Conservation (phyloP, 2,329 filamentous ascomycete species). For the Penicillium thymicola region DNA sequence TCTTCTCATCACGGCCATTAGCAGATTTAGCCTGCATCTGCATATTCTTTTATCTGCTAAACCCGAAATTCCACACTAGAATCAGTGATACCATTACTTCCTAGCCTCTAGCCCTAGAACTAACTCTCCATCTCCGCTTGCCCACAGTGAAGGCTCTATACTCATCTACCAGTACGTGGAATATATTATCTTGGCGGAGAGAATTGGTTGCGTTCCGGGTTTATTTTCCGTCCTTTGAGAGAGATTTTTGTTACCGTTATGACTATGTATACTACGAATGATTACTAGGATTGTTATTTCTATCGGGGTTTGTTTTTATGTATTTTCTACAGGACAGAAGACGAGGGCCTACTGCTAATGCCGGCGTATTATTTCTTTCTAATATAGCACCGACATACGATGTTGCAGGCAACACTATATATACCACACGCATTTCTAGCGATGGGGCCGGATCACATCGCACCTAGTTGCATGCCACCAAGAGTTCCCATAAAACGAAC, state of each 20-base stretch:
- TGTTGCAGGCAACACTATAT: not conserved
- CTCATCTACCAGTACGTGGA: slow-evolving; percentile 32
- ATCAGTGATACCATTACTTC: not conserved
- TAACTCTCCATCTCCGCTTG: too few relatives aligned
- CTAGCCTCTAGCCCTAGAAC: too few relatives aligned
- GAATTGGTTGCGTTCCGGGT: slow-evolving; percentile 53
- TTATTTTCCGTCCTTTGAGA: slow-evolving; percentile 50
- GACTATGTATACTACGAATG: not conserved
- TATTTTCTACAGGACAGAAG: not conserved
- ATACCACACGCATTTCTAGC: slow-evolving; percentile 33
- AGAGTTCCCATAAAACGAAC: not conserved
- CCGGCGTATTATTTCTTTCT: not conserved
- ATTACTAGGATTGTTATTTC: not conserved
- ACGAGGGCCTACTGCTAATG: not conserved
- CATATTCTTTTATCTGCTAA: not conserved
- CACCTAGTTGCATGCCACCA: slow-evolving; percentile 35
- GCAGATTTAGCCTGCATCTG: not conserved
- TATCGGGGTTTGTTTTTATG: not conserved
- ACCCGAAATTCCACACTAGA: not conserved
- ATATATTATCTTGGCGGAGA: slow-evolving; percentile 44
- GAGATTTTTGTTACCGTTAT: not conserved
- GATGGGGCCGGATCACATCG: slow-evolving; percentile 52
- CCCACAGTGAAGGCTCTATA: not conserved
- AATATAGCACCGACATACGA: not conserved
- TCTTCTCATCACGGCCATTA: not conserved